These are phyloP conservation scores for Beauveria caledonica DNA, from an alignment of 2,329 filamentous ascomycete genomes.

Conservation along the genomic window DNA sequence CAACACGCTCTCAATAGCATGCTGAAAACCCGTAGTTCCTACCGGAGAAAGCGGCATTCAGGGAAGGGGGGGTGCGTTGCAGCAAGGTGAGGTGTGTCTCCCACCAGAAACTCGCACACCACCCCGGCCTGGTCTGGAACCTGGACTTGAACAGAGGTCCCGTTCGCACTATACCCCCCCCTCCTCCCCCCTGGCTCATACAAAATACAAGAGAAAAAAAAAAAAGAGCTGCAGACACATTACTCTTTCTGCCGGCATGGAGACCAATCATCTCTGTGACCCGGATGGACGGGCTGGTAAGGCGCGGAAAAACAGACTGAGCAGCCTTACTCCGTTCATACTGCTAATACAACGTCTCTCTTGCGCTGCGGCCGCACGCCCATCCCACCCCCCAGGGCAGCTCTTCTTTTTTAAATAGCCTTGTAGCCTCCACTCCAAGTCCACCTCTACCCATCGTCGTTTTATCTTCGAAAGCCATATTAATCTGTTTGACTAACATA, in stretches of 20 bases:
- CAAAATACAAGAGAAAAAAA: neutral
- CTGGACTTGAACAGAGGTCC: no score
- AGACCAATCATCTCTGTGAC: constrained; percentile 6
- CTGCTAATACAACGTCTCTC: neutral
- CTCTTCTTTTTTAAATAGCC: constrained; percentile 4
- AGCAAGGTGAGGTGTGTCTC: neutral
- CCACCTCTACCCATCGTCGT: neutral
- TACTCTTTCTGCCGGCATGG: neutral
- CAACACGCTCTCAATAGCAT: neutral
- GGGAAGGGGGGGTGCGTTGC: neutral
- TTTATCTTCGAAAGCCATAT: neutral
- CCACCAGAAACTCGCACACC: neutral
- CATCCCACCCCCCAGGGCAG: neutral
- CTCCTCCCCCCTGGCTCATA: neutral
- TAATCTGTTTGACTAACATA: neutral
- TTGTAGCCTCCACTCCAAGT: constrained; percentile 1
- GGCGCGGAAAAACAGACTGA: neutral
- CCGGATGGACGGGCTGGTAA: neutral
- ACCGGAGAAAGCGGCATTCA: neutral
- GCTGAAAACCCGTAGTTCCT: neutral
- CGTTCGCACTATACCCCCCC: no score
- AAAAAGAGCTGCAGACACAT: neutral
- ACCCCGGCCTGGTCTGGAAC: neutral
- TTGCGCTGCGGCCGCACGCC: constrained; percentile 1
- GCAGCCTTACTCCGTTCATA: neutral